phyloP scores from a whole-genome alignment of 331 rosid species.

The Acacia pycnantha region DNA sequence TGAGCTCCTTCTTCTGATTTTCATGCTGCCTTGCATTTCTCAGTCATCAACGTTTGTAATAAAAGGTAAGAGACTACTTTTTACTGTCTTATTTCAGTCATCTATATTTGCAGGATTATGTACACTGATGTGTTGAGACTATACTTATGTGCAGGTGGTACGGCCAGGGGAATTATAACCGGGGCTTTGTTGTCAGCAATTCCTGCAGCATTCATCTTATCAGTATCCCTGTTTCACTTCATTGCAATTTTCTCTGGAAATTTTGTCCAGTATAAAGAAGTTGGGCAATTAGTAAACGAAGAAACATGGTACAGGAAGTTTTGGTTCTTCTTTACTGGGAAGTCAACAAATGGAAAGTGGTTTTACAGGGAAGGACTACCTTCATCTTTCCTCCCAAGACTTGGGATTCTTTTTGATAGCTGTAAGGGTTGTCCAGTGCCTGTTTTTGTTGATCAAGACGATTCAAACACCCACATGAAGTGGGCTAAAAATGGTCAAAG shows the following conservation, averaged over 20 bases:
- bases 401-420: slow-evolving; percentile 58
- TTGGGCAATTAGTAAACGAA: slow-evolving; percentile 29
- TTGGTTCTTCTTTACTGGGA: slow-evolving; percentile 44
- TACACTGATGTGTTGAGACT: slow-evolving; percentile 9
- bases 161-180: slow-evolving; percentile 50
- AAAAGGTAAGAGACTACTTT: slow-evolving; percentile 34
- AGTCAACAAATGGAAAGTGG: slow-evolving; percentile 57
- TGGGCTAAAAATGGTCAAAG: slow-evolving; percentile 42
- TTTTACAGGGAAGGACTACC: slow-evolving; percentile 46
- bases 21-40: slow-evolving; percentile 68
- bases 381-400: slow-evolving; percentile 47
- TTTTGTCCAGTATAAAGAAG: slow-evolving; percentile 51
- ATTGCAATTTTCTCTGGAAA: slow-evolving; percentile 49
- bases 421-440: slow-evolving; percentile 48
- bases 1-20: slow-evolving; percentile 61
- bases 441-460: slow-evolving; percentile 43
- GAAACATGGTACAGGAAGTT: slow-evolving; percentile 47
- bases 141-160: slow-evolving; percentile 55
- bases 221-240: slow-evolving; percentile 46
- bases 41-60: slow-evolving; percentile 61
- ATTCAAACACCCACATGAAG: slow-evolving; percentile 38
- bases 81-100: not conserved
- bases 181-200: slow-evolving; percentile 59
- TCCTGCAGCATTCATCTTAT: slow-evolving; percentile 60
- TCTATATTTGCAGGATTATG: slow-evolving; percentile 2